These are phyloP conservation scores for Colletotrichum sp. DNA, from an alignment of 2,329 filamentous ascomycete genomes.

Conservation along the genomic window DNA sequence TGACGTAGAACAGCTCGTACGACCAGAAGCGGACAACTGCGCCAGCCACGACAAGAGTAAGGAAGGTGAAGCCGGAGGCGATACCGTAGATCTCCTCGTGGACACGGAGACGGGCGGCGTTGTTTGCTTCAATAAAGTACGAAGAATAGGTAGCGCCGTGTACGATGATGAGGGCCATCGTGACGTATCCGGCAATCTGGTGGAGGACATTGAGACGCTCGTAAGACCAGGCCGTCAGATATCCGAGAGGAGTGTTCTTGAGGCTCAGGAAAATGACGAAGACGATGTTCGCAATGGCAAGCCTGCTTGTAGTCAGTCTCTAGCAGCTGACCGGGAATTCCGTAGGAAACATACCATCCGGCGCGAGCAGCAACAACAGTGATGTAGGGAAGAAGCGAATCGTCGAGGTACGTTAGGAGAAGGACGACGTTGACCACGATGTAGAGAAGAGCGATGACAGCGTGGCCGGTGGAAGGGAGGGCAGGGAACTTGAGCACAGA, in stretches of 20 bases:
- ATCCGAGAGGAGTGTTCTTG: slow-evolving; percentile 62
- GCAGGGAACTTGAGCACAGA: slow-evolving; percentile 14
- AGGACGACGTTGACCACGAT: slow-evolving; percentile 37
- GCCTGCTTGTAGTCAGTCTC: slow-evolving; percentile 31
- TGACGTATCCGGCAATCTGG: slow-evolving; percentile 55
- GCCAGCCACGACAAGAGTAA: slow-evolving; percentile 48
- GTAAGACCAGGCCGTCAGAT: slow-evolving; percentile 60
- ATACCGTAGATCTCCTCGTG: slow-evolving; percentile 52
- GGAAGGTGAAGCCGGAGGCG: slow-evolving; percentile 49
- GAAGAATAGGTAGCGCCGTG: slow-evolving; percentile 50
- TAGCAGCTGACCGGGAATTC: no score
- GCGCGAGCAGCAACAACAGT: slow-evolving; percentile 41
- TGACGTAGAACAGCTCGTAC: slow-evolving; percentile 62
- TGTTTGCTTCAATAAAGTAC: slow-evolving; percentile 39
- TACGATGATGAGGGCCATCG: slow-evolving; percentile 49
- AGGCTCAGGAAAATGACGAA: slow-evolving; percentile 59
- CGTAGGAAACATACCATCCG: slow-evolving; percentile 36
- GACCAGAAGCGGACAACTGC: slow-evolving; percentile 48
- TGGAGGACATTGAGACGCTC: slow-evolving; percentile 65
- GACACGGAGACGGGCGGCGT: slow-evolving; percentile 36
- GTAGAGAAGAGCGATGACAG: slow-evolving; percentile 31
- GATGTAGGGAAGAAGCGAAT: slow-evolving; percentile 29
- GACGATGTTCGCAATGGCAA: slow-evolving; percentile 49
- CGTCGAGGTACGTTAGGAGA: slow-evolving; percentile 38
- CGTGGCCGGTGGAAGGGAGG: slow-evolving; percentile 32